These are phyloP conservation scores for Nicotiana otophora DNA, from an alignment of 257 asterid species.

Conservation along the genomic window DNA sequence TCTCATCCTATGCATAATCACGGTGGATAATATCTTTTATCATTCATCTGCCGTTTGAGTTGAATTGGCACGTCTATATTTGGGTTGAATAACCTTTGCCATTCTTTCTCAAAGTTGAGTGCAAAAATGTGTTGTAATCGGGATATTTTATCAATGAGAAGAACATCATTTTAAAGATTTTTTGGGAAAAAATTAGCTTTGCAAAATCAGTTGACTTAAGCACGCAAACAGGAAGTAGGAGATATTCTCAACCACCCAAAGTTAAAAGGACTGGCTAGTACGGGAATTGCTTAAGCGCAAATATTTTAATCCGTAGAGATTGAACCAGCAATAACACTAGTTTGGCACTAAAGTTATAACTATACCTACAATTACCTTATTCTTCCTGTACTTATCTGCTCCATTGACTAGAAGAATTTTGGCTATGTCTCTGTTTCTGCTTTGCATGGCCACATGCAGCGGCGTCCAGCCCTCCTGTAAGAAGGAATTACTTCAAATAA, in stretches of 20 bases:
- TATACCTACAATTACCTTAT: slow-evolving; percentile 38
- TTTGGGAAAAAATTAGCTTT: not conserved
- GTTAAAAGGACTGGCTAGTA: not conserved
- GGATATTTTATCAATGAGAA: too few species aligned
- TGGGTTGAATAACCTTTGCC: not conserved
- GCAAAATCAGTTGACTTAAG: not conserved
- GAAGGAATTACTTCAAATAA: not conserved
- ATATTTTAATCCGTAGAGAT: not conserved
- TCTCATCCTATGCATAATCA: too few species aligned
- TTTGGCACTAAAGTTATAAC: not conserved
- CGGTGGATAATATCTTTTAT: not conserved
- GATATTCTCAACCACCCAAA: not conserved
- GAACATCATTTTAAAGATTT: not conserved
- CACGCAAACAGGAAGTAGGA: not conserved
- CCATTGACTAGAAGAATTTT: slow-evolving; percentile 75
- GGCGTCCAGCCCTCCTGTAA: slow-evolving; percentile 94
- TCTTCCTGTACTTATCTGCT: slow-evolving; percentile 72
- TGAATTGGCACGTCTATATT: not conserved
- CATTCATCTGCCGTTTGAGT: not conserved
- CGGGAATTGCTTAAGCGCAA: not conserved
- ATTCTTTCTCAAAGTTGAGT: too few species aligned
- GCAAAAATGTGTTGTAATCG: too few species aligned
- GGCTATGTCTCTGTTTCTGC: slow-evolving; percentile 70
- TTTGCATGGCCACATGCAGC: slow-evolving; percentile 80
- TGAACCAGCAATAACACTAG: not conserved